Evolutionary conservation across 129 eudicot genomes (phyloP).

Genomic region (Artemisia annua): DNA sequence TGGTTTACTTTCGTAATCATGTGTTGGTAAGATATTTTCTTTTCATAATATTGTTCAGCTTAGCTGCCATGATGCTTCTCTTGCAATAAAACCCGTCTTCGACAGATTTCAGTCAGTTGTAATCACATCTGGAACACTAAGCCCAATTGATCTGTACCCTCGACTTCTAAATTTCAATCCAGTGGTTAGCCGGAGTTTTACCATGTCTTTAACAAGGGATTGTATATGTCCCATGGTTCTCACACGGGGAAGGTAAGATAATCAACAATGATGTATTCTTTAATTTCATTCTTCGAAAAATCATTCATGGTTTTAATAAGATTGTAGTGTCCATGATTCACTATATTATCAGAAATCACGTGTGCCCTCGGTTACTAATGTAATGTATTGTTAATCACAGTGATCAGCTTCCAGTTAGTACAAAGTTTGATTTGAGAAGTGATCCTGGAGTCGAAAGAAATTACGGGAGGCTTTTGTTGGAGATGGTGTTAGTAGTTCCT

Average conservation of each 20-base stretch:
- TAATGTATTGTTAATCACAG: slow-evolving; percentile 38
- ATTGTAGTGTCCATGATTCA: background rate
- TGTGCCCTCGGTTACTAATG: background rate
- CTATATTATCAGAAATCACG: background rate
- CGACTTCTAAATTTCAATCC: slow-evolving; percentile 97
- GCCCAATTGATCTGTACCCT: slow-evolving; percentile 97
- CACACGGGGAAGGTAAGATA: slow-evolving; percentile 85
- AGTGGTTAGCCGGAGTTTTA: slow-evolving; percentile 94
- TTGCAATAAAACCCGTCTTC: slow-evolving; percentile 97
- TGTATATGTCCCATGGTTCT: slow-evolving; percentile 99
- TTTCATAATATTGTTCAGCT: slow-evolving; percentile 54
- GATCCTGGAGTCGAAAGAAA: slow-evolving; percentile 98
- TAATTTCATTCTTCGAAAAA: background rate
- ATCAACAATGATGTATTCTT: background rate
- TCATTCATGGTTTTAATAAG: background rate
- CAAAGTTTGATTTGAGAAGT: slow-evolving; percentile 91
- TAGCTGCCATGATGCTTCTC: slow-evolving; percentile 98
- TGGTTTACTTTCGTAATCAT: slow-evolving; percentile 7
- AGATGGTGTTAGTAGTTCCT: slow-evolving; percentile 99
- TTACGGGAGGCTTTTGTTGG: slow-evolving; percentile 93
- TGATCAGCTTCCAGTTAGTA: slow-evolving; percentile 98
- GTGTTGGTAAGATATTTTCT: slow-evolving; percentile 7
- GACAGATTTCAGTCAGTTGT: slow-evolving; percentile 97
- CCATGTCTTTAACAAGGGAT: slow-evolving; percentile 98
- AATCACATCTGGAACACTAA: slow-evolving; percentile 94